Base-by-base conservation (phyloP, 371 early-diverging fungal genomes). In the Syncephalastrum racemosum region DNA sequence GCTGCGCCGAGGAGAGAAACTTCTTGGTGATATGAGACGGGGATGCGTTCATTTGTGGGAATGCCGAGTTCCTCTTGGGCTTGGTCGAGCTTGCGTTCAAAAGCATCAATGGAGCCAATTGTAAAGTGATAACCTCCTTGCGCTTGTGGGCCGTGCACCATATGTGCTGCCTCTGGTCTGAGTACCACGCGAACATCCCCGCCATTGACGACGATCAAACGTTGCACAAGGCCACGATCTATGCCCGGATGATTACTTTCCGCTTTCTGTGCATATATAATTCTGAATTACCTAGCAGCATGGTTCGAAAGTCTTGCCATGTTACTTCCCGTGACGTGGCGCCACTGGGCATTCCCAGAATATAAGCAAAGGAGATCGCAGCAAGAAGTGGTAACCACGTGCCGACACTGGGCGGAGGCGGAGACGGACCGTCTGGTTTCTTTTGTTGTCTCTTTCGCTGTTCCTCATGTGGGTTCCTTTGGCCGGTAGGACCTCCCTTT, bases 91-190 rank as follows among this genome's bases (percentile, higher is more conserved):
- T 90, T 89, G 23, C 84, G 81, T 70, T 98, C 99, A 83, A 98
- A 98, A 20, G 90, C 85, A 47, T 97, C 98, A 1, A 95, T 86
- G 8, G 92, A 92, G 36, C 96, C 97, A 57, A 97, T 96, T 24
- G 92, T 87, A 64, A 97, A 97, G 62, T 83, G 80, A 68, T 79
- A 83, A 18, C 75, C 65, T 19, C 80, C 56, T 23, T 73, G 68
- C 4, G 67, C 66, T 20, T 46, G 56, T 4, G 39, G 36, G 4
- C 31, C 20, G 10, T 39, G 20, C 5, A 56, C 8, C 25, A 46
- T 56, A 12, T 25, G 12, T 18, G 22, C 19, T 2, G 89, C 89
- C 53, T 90, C 92, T 18, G 84, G 74, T 15, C 90, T 74, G 46
- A 97, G 77, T 51, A 84, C 80, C 1, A 94, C 94, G 44, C 88